Conservation (phyloP, 176 grass and related monocot genomes). For the Pontederia paniculata region DNA sequence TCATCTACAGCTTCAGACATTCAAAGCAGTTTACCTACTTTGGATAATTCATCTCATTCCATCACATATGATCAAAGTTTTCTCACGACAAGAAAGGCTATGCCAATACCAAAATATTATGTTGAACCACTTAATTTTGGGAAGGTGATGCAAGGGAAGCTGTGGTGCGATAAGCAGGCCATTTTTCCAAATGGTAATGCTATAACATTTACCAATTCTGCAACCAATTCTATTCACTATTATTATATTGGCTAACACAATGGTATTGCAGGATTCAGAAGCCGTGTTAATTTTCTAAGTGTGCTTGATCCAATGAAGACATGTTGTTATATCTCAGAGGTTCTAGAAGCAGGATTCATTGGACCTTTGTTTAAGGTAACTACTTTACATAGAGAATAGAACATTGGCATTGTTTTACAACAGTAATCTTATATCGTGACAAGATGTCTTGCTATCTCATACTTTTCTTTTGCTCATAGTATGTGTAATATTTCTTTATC, state of each 20-base stretch:
- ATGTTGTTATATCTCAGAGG: slow-evolving; percentile 68
- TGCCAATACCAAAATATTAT: not conserved
- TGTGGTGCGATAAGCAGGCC: slow-evolving; percentile 51
- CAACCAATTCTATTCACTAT: slow-evolving; percentile 1
- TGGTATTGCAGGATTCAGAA: slow-evolving; percentile 56
- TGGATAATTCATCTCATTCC: slow-evolving; percentile 26
- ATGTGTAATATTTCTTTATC: too few species aligned
- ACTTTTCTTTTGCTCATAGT: too few species aligned
- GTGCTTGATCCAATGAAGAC: slow-evolving; percentile 40
- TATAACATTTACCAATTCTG: slow-evolving; percentile 1
- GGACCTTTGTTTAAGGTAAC: slow-evolving; percentile 67
- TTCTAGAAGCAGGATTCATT: slow-evolving; percentile 54
- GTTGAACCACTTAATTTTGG: slow-evolving; percentile 53
- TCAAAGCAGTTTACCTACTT: slow-evolving; percentile 27
- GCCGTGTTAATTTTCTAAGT: slow-evolving; percentile 44
- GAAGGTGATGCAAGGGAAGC: slow-evolving; percentile 38
- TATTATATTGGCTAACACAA: slow-evolving; percentile 14
- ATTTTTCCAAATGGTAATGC: slow-evolving; percentile 67
- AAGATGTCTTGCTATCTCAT: too few species aligned
- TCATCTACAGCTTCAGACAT: slow-evolving; percentile 15
- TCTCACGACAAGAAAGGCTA: not conserved
- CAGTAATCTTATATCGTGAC: too few species aligned
- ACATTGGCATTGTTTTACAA: not conserved
- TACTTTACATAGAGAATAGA: not conserved
- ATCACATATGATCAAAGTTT: not conserved